Evolutionary conservation across 2,329 filamentous ascomycete genomes (phyloP), one percentile per base, ranked within the genome.

Genomic region (Aureobasidium sp.): DNA sequence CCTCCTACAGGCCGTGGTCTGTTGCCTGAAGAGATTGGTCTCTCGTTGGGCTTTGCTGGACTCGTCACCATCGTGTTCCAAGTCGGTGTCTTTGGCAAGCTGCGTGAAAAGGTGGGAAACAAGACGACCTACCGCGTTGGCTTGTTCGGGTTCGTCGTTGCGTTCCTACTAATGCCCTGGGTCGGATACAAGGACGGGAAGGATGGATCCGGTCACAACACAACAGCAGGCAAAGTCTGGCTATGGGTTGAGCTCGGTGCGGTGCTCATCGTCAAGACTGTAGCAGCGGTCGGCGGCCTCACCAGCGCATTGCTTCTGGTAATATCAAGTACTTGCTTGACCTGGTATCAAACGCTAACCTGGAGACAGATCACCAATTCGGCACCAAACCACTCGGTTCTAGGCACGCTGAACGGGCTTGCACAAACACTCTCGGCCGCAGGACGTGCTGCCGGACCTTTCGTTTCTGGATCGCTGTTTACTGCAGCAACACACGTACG

Each of bases 371-470:
- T 99, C 67, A 97, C 91, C 41, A 99, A 99, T 69, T 95, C 90
- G 0, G 90, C 91, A 0, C 90, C 91, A 0, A 91, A 92, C 8
- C 84, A 93, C 73, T 86, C 88, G 5, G 91, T 90, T 0, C 82
- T 99, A 0, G 94, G 94, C 3, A 91, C 90, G 0, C 81, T 99
- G 29, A 97, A 99, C 70, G 94, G 94, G 11, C 83, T 97, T 36
- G 94, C 94, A 0, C 94, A 99, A 74, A 96, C 91, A 0, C 84
- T 99, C 0, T 96, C 91, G 0, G 94, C 94, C 0, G 90, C 90
- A 0, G 94, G 94, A 9, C 86, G 94, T 64, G 91, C 92, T 47
- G 83, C 91, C 0, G 94, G 94, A 0, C 94, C 94, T 0, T 92
- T 97, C 67, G 78, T 96, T 0, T 94, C 91, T 0, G 94, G 94